Evolutionary conservation across 2,329 filamentous ascomycete genomes (phyloP), one percentile per base, ranked within the genome.

Genomic region (Neoarthrinium moseri): DNA sequence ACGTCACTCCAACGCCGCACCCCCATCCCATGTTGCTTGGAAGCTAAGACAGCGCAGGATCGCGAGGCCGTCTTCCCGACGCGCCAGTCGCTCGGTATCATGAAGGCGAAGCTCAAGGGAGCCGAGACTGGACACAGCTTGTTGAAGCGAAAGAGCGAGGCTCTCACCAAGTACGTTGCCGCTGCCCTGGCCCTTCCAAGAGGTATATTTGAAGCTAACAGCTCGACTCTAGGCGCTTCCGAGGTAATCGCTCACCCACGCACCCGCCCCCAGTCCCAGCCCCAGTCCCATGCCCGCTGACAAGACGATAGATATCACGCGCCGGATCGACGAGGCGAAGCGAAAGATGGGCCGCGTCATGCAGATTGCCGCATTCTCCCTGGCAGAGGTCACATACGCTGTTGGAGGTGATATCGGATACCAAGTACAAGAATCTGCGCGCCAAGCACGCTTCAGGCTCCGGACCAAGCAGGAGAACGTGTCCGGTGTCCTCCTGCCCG

Each of bases 271-370:
- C 11, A 37, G 23, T n/a, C 21, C 27, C 30, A n/a, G n/a, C n/a
- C n/a, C n/a, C n/a, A n/a, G n/a, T n/a, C n/a, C n/a, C n/a, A n/a
- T n/a, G n/a, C n/a, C 6, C 10, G 22, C 27, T 45, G 23, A 38
- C 32, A 5, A 21, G n/a, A 22, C 17, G 17, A 55, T 65, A 89
- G 94, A 99, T 62, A 99, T 99, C 62, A 96, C 94, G 40, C 84
- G 85, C 66, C 87, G 94, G 63, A 99, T 99, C 70, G 92, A 99
- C 73, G 94, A 99, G 69, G 94, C 94, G 33, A 99, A 99, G 72
- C 88, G 91, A 59, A 99, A 99, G 76, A 99, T 99, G 92, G 94
- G 94, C 47, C 83, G 92, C 26, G 94, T 99, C 29, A 99, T 99
- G 94, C 92, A 97, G 69, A 95, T 99, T 62, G 94, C 94, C 32